Percentiles rank a stretch among this genome's conserved stretches.
phyloP scores from a whole-genome alignment of 23 red algal genomes.

The Gracilaria gracilis region DNA sequence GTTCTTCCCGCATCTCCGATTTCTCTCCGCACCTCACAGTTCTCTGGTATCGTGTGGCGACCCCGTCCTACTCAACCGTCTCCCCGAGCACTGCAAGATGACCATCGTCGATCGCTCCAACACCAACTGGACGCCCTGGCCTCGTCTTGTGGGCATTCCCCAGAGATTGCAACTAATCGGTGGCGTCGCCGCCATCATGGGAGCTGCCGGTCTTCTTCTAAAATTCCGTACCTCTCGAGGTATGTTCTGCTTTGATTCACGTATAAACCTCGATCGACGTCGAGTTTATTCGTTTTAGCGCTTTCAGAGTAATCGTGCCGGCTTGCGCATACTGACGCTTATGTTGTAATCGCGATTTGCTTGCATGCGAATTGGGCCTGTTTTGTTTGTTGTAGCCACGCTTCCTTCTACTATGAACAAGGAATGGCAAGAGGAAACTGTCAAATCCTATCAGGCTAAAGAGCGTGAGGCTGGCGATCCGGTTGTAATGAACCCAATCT shows the following conservation, averaged over 20 bases:
- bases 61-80: too few relatives aligned
- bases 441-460: conserved; percentile 30
- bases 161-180: conserved; percentile 63
- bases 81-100: not conserved
- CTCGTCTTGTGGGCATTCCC: conserved; percentile 57
- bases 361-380: not conserved
- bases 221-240: conserved; percentile 38
- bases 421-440: conserved; percentile 67
- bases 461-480: conserved; percentile 55
- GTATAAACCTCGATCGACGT: too few relatives aligned
- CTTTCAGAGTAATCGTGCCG: too few relatives aligned
- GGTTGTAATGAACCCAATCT: conserved; percentile 72
- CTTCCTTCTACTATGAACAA: conserved; percentile 61
- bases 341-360: not conserved
- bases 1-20: not conserved
- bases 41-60: too few relatives aligned
- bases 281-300: not conserved
- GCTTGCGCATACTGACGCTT: not conserved
- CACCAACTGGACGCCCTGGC: conserved; percentile 81
- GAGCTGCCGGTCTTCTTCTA: conserved; percentile 49
- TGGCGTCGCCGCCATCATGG: conserved; percentile 75
- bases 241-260: not conserved
- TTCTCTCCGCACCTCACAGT: too few relatives aligned
- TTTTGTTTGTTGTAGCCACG: not conserved
- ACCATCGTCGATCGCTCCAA: conserved; percentile 68